A percentile compares a stretch with the other conserved stretches of the same genome.
Conservation (phyloP, 192 early-diverging fungal species). For the Blastocladiella britannica region DNA sequence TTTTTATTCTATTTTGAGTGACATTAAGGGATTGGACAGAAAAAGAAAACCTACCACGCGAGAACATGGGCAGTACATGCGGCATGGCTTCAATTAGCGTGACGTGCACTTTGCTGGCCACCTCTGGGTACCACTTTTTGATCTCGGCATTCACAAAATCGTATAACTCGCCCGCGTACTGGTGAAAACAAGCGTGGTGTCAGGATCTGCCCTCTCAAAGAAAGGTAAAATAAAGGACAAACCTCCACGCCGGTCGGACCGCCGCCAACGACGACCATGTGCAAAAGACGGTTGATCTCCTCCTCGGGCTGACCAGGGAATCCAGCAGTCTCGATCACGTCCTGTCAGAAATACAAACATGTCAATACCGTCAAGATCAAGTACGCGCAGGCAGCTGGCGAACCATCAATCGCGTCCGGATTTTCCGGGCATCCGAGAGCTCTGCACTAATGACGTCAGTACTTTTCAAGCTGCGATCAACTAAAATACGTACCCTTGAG, state of each 20-base stretch:
- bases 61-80: conserved; percentile 57
- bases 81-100: conserved; percentile 58
- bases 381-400: conserved; percentile 34
- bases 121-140: conserved; percentile 49
- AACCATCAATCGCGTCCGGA: conserved; percentile 55
- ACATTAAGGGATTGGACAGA: too few species aligned
- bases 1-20: too few species aligned
- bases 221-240: too few species aligned
- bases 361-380: not conserved
- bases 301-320: conserved; percentile 50
- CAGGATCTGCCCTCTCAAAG: conserved; percentile 20
- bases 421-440: conserved; percentile 56
- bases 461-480: too few species aligned
- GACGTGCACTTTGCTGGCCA: conserved; percentile 54
- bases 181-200: conserved; percentile 19
- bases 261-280: conserved; percentile 61
- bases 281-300: conserved; percentile 49
- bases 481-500: conserved; percentile 47
- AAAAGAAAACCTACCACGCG: too few species aligned
- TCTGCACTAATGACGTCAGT: too few species aligned
- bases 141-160: conserved; percentile 62
- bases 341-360: not conserved
- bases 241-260: conserved; percentile 38
- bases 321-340: conserved; percentile 37
- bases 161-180: conserved; percentile 66